Base-by-base conservation (phyloP, 257 asterid genomes). In the Fraxinus pennsylvanica region DNA sequence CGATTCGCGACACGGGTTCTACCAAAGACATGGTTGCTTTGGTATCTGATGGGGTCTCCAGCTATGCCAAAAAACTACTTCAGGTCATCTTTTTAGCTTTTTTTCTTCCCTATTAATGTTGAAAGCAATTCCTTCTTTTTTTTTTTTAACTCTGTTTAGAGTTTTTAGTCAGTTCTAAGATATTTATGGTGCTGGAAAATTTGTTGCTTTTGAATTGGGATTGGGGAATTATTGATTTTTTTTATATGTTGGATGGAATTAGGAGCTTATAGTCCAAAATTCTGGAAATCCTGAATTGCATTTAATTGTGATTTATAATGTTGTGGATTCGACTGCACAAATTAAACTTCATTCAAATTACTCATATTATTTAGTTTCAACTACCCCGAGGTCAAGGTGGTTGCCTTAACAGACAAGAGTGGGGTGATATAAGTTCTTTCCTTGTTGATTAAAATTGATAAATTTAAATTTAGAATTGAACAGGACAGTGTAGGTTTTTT, bases 21-120 rank as follows among this genome's bases (percentile, higher is more conserved):
- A 81, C 76, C 50, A 95, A 90, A 71, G 98, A 93, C 63, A 91
- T 94, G 97, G 97, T 94, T 36, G 97, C 89, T 74, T 79, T 94
- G 87, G 97, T 93, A 69, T 94, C 97, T 45, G 96, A 91, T 82
- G 99, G 97, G 38, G 99, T 94, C 45, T 94, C 99, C 29, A 79
- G 86, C 74, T 92, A 86, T 77, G 94, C 97, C 63, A 90, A 88
- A 1, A 76, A 82, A 65, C 89, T 90, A 77, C 91, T 93, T 47
- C 73, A 83, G 96, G 99, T 95, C 8, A 6, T 80, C 68, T 3
- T 52, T 19, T 68, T 68, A 12, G 30, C n/a, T 27, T 43, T 25
- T 5, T 73, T 6, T 30, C 35, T 14, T 3, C 5, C 33, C 47
- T 8, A 27, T n/a, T 4, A 25, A 4, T 50, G 65, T 36, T 45